Base-by-base conservation (phyloP, 2,329 filamentous ascomycete genomes). In the Phialemoniopsis sp. region DNA sequence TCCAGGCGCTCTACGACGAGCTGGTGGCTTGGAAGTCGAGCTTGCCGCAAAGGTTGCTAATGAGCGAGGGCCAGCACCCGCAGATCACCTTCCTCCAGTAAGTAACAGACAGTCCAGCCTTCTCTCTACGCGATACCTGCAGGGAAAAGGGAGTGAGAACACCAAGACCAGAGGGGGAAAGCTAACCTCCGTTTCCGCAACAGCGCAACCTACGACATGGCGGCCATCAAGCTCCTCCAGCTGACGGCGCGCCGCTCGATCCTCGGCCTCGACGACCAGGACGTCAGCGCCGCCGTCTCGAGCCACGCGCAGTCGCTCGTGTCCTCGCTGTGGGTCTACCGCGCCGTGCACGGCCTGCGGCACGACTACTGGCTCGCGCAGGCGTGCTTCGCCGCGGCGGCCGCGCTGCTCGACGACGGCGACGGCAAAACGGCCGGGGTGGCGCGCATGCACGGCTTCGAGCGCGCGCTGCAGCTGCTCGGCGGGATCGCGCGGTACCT, bases 251-350 rank as follows among this genome's bases (percentile, higher is more conserved):
- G 16, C 6, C 14, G 33, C n/a, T 13, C 18, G 13, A 15, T 21
- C 33, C 18, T 13, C 6, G 18, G 13, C 15, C 18, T 19, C 33
- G 17, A 21, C 18, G 18, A 8, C 14, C 33, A 21, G n/a, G 13
- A 34, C 33, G 13, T 14, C 17, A 15, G 14, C n/a, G 18, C 13
- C 33, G 14, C 18, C 18, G 13, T 18, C 10, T 17, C 18, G n/a
- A 34, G 13, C 13, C 47, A 52, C 29, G 42, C 42, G 17, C 39
- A 37, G 37, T 39, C 46, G 15, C 31, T 54, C 17, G 41, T 52
- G 9, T 38, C 36, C 15, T 28, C 40, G 5, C 31, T 54, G n/a
- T 48, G 45, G 38, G 51, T 50, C 37, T 57, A 53, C 14, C 52
- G 55, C 29, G 43, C 47, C n/a, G 46, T 39, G 2, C 47, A 50